Percentiles rank a stretch among this genome's conserved stretches.
Conservation (phyloP, 495 filamentous ascomycete species). For the Darksidea phi region DNA sequence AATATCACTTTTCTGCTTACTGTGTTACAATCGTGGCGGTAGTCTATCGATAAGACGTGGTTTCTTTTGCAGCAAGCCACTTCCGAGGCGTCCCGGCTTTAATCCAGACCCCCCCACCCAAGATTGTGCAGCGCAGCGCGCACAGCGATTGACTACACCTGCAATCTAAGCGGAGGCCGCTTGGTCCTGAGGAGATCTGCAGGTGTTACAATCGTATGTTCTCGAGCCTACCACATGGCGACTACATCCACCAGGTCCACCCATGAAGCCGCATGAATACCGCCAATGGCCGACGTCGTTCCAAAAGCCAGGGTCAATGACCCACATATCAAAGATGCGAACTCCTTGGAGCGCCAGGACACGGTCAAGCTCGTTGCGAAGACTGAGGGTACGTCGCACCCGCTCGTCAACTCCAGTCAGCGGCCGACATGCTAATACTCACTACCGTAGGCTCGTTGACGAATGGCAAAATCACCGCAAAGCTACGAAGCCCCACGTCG, state of each 20-base stretch:
- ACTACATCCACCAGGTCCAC: constrained; percentile 10
- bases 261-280: constrained; percentile 40
- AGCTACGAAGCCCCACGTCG: constrained; percentile 21
- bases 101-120: background rate
- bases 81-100: constrained; percentile 23
- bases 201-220: background rate
- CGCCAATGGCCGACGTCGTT: constrained; percentile 45
- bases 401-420: background rate
- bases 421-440: background rate
- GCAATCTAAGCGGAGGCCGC: background rate
- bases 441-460: constrained; percentile 17
- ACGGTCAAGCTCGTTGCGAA: constrained; percentile 24
- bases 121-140: constrained; percentile 4
- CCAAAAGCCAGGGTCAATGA: constrained; percentile 48
- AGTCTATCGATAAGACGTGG: constrained; percentile 4
- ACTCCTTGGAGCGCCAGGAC: constrained; percentile 26
- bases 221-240: constrained; percentile 15
- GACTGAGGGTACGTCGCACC: constrained; percentile 30
- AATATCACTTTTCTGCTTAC: too few relatives aligned
- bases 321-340: constrained; percentile 39
- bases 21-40: background rate
- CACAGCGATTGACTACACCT: background rate
- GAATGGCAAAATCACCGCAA: constrained; percentile 24
- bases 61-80: constrained; percentile 8
- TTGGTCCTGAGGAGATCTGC: background rate